phyloP scores from a whole-genome alignment of 2,329 filamentous ascomycete genomes.

The Gliomastix tumulicola region DNA sequence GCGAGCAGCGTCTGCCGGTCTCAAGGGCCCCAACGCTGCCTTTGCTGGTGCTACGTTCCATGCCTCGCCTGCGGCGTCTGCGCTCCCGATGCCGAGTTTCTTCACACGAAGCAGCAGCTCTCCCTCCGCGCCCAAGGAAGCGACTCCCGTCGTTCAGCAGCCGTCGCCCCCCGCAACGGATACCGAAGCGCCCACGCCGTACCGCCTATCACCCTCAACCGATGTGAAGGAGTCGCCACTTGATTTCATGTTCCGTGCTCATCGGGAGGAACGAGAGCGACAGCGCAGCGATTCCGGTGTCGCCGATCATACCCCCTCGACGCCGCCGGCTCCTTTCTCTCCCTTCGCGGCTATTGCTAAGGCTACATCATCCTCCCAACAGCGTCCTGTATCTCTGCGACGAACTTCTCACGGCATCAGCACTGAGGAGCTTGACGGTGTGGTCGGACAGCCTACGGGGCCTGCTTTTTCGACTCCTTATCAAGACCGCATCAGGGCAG shows the following conservation, averaged over 20 bases:
- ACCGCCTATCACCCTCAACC: slow-evolving; percentile 22
- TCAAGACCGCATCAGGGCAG: slow-evolving; percentile 52
- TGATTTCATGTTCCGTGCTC: slow-evolving; percentile 84
- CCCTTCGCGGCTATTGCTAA: background rate
- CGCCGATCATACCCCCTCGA: background rate
- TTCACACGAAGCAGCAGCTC: slow-evolving; percentile 67
- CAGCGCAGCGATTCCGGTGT: slow-evolving; percentile 25
- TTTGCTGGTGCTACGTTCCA: slow-evolving; percentile 96
- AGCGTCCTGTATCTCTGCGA: slow-evolving; percentile 12
- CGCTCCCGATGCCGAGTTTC: slow-evolving; percentile 86
- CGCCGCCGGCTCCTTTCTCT: background rate
- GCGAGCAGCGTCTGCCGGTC: slow-evolving; percentile 29
- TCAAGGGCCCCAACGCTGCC: slow-evolving; percentile 42
- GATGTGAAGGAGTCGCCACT: slow-evolving; percentile 55
- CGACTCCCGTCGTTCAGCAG: slow-evolving; percentile 12
- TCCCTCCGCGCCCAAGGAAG: slow-evolving; percentile 18
- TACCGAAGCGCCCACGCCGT: slow-evolving; percentile 38
- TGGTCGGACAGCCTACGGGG: slow-evolving; percentile 46
- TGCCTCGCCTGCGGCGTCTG: slow-evolving; percentile 84
- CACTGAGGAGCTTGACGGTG: slow-evolving; percentile 54
- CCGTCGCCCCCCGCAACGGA: slow-evolving; percentile 47
- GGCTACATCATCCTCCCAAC: slow-evolving; percentile 1
- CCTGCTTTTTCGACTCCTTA: slow-evolving; percentile 65
- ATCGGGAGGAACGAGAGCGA: slow-evolving; percentile 68
- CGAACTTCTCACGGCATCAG: slow-evolving; percentile 16